Conservation (phyloP, 805 yeast genomes). For the Nakazawaea holstii region DNA sequence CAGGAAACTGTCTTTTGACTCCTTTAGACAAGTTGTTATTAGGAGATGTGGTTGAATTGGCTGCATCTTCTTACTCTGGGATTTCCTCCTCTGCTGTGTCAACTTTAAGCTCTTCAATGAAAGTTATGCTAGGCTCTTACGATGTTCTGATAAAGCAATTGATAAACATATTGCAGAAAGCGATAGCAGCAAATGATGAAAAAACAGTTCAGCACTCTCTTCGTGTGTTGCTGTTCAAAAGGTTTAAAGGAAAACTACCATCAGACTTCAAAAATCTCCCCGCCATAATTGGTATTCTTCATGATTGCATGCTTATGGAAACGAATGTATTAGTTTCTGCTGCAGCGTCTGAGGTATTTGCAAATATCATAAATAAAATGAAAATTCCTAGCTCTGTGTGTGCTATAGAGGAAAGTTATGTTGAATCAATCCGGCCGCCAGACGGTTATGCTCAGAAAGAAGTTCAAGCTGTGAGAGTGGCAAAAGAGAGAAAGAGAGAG, state of each 20-base stretch:
- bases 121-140: constrained; percentile 64
- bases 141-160: constrained; percentile 45
- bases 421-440: constrained; percentile 53
- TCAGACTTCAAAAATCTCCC: constrained; percentile 51
- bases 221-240: constrained; percentile 48
- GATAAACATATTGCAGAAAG: constrained; percentile 42
- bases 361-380: constrained; percentile 31
- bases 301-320: constrained; percentile 51
- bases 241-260: constrained; percentile 52
- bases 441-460: constrained; percentile 54
- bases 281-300: constrained; percentile 41
- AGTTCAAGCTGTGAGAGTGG: constrained; percentile 52
- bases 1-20: constrained; percentile 69
- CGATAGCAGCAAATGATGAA: constrained; percentile 42
- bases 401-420: constrained; percentile 36
- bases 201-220: constrained; percentile 63
- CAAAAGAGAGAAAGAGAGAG: constrained; percentile 54
- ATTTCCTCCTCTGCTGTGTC: constrained; percentile 68
- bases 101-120: constrained; percentile 62
- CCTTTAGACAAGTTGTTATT: constrained; percentile 58
- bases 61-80: constrained; percentile 66
- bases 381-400: constrained; percentile 50
- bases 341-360: constrained; percentile 48
- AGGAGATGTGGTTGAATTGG: constrained; percentile 55
- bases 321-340: constrained; percentile 44